A percentile compares a stretch with the other conserved stretches of the same genome.
Evolutionary conservation across 192 early-diverging fungal genomes (phyloP).

Genomic region (Allomyces javanicus): DNA sequence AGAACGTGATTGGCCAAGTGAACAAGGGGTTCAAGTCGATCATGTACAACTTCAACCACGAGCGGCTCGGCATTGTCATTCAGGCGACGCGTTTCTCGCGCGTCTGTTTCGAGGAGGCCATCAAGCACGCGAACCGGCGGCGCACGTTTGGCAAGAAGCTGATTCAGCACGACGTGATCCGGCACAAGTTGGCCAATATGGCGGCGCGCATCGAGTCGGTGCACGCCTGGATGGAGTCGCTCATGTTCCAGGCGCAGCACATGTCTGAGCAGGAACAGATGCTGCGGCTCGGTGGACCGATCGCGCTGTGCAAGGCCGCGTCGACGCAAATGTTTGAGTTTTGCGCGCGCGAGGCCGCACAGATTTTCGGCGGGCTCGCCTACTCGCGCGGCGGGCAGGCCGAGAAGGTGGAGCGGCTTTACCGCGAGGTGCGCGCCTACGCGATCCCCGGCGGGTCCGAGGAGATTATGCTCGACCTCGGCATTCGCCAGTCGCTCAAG

Average conservation of each 20-base stretch:
- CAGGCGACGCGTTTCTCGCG: conserved; percentile 70
- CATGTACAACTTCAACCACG: conserved; percentile 56
- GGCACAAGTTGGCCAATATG: conserved; percentile 67
- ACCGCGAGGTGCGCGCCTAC: conserved; percentile 65
- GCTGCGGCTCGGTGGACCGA: conserved; percentile 62
- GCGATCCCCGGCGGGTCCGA: conserved; percentile 73
- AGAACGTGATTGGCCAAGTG: conserved; percentile 64
- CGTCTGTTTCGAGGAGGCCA: conserved; percentile 62
- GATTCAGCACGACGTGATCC: conserved; percentile 65
- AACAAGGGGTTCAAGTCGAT: conserved; percentile 65
- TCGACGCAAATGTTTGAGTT: conserved; percentile 69
- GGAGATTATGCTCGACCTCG: conserved; percentile 78
- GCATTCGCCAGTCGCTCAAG: conserved; percentile 59
- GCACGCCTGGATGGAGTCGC: conserved; percentile 59
- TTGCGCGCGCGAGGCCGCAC: conserved; percentile 74
- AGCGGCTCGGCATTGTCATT: conserved; percentile 62
- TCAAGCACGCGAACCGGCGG: conserved; percentile 68
- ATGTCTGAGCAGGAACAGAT: conserved; percentile 50
- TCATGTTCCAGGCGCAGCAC: conserved; percentile 44
- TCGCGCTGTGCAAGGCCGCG: conserved; percentile 71
- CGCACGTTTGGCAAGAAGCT: conserved; percentile 73
- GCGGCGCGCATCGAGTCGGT: conserved; percentile 65
- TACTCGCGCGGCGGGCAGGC: conserved; percentile 61
- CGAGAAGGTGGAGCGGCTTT: conserved; percentile 60
- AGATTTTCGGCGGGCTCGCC: conserved; percentile 70